These are phyloP conservation scores for Fraxinus quadrangulata DNA, from an alignment of 257 asterid genomes.

Conservation along the genomic window DNA sequence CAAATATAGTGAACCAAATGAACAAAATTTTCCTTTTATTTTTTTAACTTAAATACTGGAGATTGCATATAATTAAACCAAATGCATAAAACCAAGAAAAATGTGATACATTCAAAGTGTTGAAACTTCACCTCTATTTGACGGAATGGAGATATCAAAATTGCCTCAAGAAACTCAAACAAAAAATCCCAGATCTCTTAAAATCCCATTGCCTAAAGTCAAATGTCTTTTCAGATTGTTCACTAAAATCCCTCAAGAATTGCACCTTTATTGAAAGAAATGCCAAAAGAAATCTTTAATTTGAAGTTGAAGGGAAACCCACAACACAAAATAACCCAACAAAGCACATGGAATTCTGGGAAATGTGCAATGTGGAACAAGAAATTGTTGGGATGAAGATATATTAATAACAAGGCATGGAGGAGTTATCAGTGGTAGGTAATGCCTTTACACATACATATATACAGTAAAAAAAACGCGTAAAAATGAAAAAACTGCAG, in stretches of 20 bases:
- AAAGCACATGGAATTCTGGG: constrained; percentile 39
- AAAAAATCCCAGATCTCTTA: constrained; percentile 36
- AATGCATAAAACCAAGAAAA: background rate
- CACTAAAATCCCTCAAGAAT: background rate
- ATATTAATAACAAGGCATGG: constrained; percentile 40
- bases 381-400: constrained; percentile 7
- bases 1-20: background rate
- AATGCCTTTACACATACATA: constrained; percentile 27
- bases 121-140: constrained; percentile 35
- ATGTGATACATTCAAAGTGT: constrained; percentile 16
- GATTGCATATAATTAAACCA: background rate
- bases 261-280: constrained; percentile 14
- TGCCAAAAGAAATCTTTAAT: constrained; percentile 23
- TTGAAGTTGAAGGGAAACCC: constrained; percentile 30
- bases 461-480: constrained; percentile 32
- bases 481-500: constrained; percentile 4
- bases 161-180: constrained; percentile 5
- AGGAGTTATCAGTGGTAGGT: constrained; percentile 48
- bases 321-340: background rate
- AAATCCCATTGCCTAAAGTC: constrained; percentile 21
- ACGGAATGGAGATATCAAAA: constrained; percentile 10
- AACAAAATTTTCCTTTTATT: background rate
- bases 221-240: background rate
- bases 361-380: constrained; percentile 21
- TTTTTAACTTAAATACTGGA: background rate